phyloP scores from a whole-genome alignment of 2,329 filamentous ascomycete species.

The Penicillium sp. region DNA sequence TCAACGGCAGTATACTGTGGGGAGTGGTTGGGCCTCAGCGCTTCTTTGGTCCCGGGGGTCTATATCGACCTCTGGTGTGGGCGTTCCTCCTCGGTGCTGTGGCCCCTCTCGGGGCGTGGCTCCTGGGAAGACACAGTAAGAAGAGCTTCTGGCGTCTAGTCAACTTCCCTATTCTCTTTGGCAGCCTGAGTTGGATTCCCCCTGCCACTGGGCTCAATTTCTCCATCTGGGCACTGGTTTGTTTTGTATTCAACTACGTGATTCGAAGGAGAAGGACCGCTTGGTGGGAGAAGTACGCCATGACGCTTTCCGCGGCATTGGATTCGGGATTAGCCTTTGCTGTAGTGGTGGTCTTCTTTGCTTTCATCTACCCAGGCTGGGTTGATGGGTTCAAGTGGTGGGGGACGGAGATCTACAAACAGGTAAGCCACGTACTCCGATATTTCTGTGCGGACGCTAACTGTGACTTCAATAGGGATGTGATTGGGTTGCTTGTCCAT shows the following conservation, averaged over 20 bases:
- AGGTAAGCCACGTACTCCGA: constrained; percentile 37
- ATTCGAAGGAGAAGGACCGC: constrained; percentile 68
- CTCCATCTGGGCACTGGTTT: constrained; percentile 81
- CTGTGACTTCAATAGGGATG: constrained; percentile 57
- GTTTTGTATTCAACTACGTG: constrained; percentile 78
- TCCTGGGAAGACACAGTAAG: constrained; percentile 60
- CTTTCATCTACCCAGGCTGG: constrained; percentile 77
- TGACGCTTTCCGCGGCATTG: constrained; percentile 80
- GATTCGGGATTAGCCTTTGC: constrained; percentile 82
- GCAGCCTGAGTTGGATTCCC: constrained; percentile 81
- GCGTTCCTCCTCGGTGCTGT: constrained; percentile 77
- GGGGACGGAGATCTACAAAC: constrained; percentile 83
- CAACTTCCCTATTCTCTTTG: constrained; percentile 81
- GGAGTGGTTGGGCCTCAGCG: constrained; percentile 80
- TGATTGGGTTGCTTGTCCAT: constrained; percentile 80
- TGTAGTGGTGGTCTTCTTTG: constrained; percentile 82
- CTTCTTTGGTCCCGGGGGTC: constrained; percentile 75
- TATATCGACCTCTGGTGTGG: constrained; percentile 77
- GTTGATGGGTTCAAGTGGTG: constrained; percentile 78
- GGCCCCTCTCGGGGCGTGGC: constrained; percentile 73
- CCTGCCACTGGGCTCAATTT: constrained; percentile 85
- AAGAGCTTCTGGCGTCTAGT: constrained; percentile 71
- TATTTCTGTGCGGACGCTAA: not conserved
- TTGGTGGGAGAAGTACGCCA: constrained; percentile 92
- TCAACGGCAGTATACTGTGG: constrained; percentile 89